phyloP scores from a whole-genome alignment of 805 yeast species.

The Torulaspora franciscae region DNA sequence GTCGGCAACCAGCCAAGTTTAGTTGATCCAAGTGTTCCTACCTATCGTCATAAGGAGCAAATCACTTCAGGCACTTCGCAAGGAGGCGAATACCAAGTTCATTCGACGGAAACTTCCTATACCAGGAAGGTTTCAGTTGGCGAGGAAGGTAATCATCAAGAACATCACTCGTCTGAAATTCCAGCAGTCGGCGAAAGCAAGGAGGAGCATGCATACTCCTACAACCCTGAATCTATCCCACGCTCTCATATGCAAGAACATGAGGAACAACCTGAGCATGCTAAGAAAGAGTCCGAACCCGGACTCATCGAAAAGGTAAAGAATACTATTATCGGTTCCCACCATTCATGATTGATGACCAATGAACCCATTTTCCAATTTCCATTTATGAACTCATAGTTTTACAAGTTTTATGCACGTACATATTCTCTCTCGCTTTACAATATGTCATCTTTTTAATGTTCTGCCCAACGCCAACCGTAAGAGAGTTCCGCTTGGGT shows the following conservation, averaged over 20 bases:
- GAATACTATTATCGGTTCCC: slow-evolving; percentile 5
- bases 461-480: too few species aligned
- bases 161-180: background rate
- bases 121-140: slow-evolving; percentile 11
- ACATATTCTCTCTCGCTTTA: background rate
- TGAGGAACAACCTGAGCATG: slow-evolving; percentile 1
- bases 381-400: background rate
- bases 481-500: too few species aligned
- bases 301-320: slow-evolving; percentile 12
- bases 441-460: background rate
- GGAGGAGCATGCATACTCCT: background rate
- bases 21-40: slow-evolving; percentile 27
- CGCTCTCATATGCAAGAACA: slow-evolving; percentile 5
- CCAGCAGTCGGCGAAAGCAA: background rate
- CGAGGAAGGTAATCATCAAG: slow-evolving; percentile 1
- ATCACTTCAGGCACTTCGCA: background rate
- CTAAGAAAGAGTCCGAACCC: slow-evolving; percentile 6
- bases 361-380: slow-evolving; percentile 1
- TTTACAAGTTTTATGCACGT: background rate
- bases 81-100: slow-evolving; percentile 5
- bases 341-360: slow-evolving; percentile 1
- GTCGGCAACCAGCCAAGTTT: slow-evolving; percentile 29
- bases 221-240: slow-evolving; percentile 10
- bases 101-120: slow-evolving; percentile 3
- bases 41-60: slow-evolving; percentile 24